These are phyloP conservation scores for Corylus heterophylla DNA, from an alignment of 306 rosid species.

Conservation along the genomic window DNA sequence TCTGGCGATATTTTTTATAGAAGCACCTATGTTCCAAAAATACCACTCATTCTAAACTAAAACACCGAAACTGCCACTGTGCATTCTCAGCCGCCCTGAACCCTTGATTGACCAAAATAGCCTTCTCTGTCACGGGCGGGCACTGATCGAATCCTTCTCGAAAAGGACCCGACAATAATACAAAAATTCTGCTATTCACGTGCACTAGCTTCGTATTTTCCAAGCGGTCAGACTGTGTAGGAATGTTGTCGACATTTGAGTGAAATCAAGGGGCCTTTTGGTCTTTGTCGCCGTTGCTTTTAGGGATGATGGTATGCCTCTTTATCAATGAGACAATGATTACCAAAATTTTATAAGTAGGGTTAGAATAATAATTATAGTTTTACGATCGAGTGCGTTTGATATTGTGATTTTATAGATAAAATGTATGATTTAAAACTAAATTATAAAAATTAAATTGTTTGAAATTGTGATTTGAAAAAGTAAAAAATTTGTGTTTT, in stretches of 20 bases:
- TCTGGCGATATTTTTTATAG: conserved; percentile 41
- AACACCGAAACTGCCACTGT: conserved; percentile 34
- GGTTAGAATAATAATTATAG: not conserved
- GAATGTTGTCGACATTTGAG: conserved; percentile 8
- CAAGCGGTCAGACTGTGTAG: not conserved
- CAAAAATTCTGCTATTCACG: conserved; percentile 52
- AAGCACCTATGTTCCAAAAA: conserved; percentile 22
- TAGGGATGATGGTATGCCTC: not conserved
- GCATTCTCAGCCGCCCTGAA: conserved; percentile 28
- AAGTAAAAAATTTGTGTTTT: too few species aligned
- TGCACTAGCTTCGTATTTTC: conserved; percentile 32
- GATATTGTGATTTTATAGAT: too few species aligned
- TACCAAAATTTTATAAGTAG: not conserved
- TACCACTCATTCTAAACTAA: conserved; percentile 13
- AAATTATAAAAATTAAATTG: too few species aligned
- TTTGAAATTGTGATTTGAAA: too few species aligned
- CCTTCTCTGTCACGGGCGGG: conserved; percentile 47
- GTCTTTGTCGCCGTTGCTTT: conserved; percentile 2
- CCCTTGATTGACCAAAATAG: conserved; percentile 21
- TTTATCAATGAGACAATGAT: not conserved
- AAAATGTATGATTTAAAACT: too few species aligned
- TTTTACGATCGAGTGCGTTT: too few species aligned
- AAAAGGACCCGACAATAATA: conserved; percentile 51
- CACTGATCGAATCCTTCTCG: conserved; percentile 39
- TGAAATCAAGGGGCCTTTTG: not conserved